These are phyloP conservation scores for Turritis glabra DNA, from an alignment of 345 rosid genomes.

Conservation along the genomic window DNA sequence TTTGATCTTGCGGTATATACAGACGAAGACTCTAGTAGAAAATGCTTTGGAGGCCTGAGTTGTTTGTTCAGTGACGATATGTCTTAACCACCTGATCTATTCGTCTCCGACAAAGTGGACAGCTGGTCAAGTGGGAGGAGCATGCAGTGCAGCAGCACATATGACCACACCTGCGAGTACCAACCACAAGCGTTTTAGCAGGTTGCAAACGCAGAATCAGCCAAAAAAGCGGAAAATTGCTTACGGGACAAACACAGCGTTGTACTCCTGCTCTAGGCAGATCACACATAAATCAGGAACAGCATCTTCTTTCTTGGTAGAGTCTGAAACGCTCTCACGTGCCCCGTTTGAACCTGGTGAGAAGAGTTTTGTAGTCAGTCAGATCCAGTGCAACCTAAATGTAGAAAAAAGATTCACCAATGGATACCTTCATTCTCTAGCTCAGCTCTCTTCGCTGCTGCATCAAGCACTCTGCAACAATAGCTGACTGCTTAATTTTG, in stretches of 20 bases:
- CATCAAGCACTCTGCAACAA: constrained; percentile 84
- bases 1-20: constrained; percentile 24
- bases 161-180: constrained; percentile 81
- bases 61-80: constrained; percentile 63
- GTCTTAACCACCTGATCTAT: constrained; percentile 86
- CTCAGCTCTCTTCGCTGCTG: constrained; percentile 76
- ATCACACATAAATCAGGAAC: constrained; percentile 93
- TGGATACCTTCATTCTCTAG: constrained; percentile 61
- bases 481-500: constrained; percentile 25
- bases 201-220: constrained; percentile 9
- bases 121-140: constrained; percentile 65
- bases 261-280: constrained; percentile 92
- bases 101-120: constrained; percentile 87
- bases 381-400: background rate
- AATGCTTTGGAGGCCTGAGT: constrained; percentile 12
- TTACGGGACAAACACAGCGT: constrained; percentile 90
- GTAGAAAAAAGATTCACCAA: background rate
- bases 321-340: constrained; percentile 42
- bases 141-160: constrained; percentile 92
- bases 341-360: constrained; percentile 53
- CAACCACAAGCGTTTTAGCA: constrained; percentile 14
- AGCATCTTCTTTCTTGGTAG: constrained; percentile 52
- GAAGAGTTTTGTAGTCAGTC: constrained; percentile 9
- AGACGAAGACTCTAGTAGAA: background rate
- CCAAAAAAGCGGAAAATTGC: constrained; percentile 21